A percentile compares a stretch with the other conserved stretches of the same genome.
Conservation (phyloP, 352 stramenopile genomes). For the Pythium sp. region DNA sequence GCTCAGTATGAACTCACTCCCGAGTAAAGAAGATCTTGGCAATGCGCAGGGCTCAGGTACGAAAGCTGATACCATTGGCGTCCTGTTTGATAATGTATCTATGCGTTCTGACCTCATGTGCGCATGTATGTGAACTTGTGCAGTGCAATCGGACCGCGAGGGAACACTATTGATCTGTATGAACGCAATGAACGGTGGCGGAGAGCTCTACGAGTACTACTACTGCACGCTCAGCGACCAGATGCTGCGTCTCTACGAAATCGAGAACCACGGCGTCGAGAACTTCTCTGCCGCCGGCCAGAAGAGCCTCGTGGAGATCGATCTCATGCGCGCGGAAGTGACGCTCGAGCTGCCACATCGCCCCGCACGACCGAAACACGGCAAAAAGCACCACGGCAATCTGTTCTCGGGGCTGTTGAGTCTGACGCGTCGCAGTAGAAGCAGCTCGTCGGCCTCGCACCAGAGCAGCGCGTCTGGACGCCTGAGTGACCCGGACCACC, state of each 20-base stretch:
- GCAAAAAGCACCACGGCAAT: conserved; percentile 2
- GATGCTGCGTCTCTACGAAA: conserved; percentile 34
- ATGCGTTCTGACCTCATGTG: not conserved
- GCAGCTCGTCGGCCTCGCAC: conserved; percentile 10
- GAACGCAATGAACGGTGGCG: not conserved
- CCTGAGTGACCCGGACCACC: conserved; percentile 15
- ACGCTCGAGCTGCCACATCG: conserved; percentile 30
- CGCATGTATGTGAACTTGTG: not conserved
- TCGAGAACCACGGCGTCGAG: conserved; percentile 12
- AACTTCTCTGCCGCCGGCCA: not conserved
- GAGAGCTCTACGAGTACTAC: conserved; percentile 32
- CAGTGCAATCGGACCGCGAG: conserved; percentile 27
- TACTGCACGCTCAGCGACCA: conserved; percentile 32
- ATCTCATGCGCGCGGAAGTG: conserved; percentile 34
- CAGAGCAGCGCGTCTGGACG: conserved; percentile 4
- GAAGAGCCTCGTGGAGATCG: conserved; percentile 31
- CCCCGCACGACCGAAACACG: conserved; percentile 1
- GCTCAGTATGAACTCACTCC: conserved; percentile 29
- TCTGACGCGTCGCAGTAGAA: conserved; percentile 13
- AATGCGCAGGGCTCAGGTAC: conserved; percentile 19
- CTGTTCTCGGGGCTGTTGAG: conserved; percentile 12
- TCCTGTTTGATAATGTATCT: not conserved
- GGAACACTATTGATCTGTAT: conserved; percentile 29
- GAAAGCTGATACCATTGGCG: not conserved
- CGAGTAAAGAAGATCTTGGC: conserved; percentile 21